Evolutionary conservation across 2,329 filamentous ascomycete species (phyloP), one percentile per base, ranked within the genome.

Genomic region (Verticillium zaregamsianum): DNA sequence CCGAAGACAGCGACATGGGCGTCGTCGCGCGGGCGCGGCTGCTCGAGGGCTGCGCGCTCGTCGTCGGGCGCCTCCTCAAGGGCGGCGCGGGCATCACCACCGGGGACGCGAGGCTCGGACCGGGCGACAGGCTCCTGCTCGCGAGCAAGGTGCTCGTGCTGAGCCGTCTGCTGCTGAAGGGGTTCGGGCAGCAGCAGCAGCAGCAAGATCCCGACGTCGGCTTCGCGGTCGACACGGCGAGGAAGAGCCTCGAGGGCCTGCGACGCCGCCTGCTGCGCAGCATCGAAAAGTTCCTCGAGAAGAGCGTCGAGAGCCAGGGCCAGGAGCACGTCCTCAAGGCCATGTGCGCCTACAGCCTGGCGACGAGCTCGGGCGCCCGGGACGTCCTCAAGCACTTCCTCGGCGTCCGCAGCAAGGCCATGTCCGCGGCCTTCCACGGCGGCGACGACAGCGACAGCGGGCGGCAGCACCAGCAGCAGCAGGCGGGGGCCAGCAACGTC

Each of bases 311-410:
- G 68, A 64, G 78, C 70, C 64, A 73, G 63, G 66, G 81, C 67
- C 68, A 81, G 62, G 69, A 80, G 63, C 80, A 84, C 25, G 81
- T 95, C 17, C 79, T 94, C 14, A 89, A 92, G 67, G 87, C 89
- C 0, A 81, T 97, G 66, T 90, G 88, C 61, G 93, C 93, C 0
- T 93, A 93, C 72, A 93, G 92, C 64, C 80, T 98, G 58, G 86
- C 88, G 1, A 93, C 90, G 3, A 96, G 86, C 69, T 92, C 90
- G 0, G 90, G 92, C 0, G 87, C 91, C 0, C 87, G 85, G 62
- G 93, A 97, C 71, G 90, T 92, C 0, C 75, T 97, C 59, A 81
- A 86, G 8, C 88, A 95, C 74, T 94, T 97, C 68, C 82, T 96
- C 58, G 83, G 87, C 59, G 84, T 93, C 8, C 83, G 94, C 55